Evolutionary conservation across 2,329 filamentous ascomycete species (phyloP), one percentile per base, ranked within the genome.

Genomic region (Pseudomassariella vexata): DNA sequence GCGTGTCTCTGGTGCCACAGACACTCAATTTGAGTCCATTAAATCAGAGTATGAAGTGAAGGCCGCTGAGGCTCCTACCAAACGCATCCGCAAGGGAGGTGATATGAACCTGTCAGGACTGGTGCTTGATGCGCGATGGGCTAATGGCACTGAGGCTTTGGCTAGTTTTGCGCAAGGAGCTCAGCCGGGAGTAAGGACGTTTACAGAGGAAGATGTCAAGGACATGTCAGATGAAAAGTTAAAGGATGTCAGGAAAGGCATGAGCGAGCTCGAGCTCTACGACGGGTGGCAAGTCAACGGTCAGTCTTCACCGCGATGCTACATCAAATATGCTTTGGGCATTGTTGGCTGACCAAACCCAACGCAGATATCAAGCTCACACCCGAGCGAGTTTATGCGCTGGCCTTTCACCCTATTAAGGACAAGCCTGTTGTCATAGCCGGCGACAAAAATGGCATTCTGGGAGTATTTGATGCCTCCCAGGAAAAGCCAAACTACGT

Each of bases 341-440:
- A n/a, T n/a, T n/a, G 11, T 29, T 34, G 9, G 30, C 19, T 35
- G 9, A 14, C 11, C n/a, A n/a, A 31, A 38, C 23, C n/a, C 23
- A 25, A 23, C 10, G 2, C 44, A 87, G 85, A 85, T 32, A 92
- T 95, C 48, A 96, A 95, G 53, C 81, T 95, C 29, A 90, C 85
- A 0, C 89, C 88, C 0, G 87, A 95, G 45, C 68, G 90, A 32
- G 74, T 94, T 10, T 98, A 96, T 51, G 73, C 85, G 1, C 77
- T 96, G 47, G 79, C 82, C 0, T 90, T 98, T 46, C 92, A 98
- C 48, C 92, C 92, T 0, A 89, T 80, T 0, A 69, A 79, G 36
- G 79, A 89, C 3, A 96, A 96, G 49, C 79, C 89, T 0, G 67
- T 98, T 3, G 73, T 96, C 2, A 94, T 98, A 52, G 90, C 90